These are phyloP conservation scores for Trichophyton rubrum DNA, from an alignment of 2,329 filamentous ascomycete genomes.

Conservation along the genomic window DNA sequence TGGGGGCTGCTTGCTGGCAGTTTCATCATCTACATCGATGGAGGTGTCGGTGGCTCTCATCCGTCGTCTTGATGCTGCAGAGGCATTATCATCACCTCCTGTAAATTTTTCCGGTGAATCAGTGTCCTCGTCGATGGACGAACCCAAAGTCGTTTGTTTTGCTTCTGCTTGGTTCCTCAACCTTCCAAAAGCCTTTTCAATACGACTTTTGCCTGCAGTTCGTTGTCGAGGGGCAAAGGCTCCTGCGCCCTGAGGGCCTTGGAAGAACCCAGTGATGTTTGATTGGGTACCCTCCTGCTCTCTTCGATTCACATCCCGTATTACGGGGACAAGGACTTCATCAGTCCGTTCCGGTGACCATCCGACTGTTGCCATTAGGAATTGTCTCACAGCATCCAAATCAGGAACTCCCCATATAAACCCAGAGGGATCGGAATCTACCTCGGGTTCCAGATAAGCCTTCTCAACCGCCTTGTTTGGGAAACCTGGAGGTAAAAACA, in stretches of 20 bases:
- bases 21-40: not conserved
- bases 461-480: constrained; percentile 65
- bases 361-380: constrained; percentile 82
- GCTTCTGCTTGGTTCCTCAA: constrained; percentile 45
- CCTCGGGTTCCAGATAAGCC: constrained; percentile 76
- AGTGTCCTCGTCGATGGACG: not conserved
- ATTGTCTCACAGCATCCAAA: constrained; percentile 67
- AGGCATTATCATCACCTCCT: not conserved
- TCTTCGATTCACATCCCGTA: constrained; percentile 84
- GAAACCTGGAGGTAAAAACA: constrained; percentile 73
- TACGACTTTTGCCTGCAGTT: constrained; percentile 52
- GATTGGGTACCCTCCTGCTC: constrained; percentile 83
- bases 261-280: constrained; percentile 91
- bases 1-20: not conserved
- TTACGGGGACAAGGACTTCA: constrained; percentile 89
- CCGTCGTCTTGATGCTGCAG: not conserved
- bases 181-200: constrained; percentile 61
- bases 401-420: constrained; percentile 98
- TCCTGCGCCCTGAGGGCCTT: constrained; percentile 46
- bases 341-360: constrained; percentile 89
- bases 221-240: constrained; percentile 59
- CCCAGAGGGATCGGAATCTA: constrained; percentile 61
- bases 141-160: constrained; percentile 11
- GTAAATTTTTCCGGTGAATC: not conserved
- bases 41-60: not conserved